Evolutionary conservation across 2,329 filamentous ascomycete species (phyloP).

Genomic region (Aspergillus sp.): DNA sequence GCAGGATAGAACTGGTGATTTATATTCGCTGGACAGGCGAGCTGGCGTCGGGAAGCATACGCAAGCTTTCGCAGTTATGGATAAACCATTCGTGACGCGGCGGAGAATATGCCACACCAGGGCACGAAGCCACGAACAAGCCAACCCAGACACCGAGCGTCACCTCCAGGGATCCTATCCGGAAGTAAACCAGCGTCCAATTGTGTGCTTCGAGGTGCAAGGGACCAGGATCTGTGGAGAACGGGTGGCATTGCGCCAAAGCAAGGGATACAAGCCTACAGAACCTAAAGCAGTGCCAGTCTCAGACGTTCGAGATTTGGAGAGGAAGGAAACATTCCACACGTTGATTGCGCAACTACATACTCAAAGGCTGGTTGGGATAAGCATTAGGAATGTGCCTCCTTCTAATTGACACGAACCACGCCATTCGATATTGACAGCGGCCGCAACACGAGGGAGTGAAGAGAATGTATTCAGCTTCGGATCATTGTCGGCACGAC

Average conservation of each 20-base stretch:
- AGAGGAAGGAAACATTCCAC: background rate
- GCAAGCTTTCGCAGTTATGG: background rate
- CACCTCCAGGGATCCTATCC: background rate
- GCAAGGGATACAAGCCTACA: constrained; percentile 2
- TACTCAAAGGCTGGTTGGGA: background rate
- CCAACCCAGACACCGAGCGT: background rate
- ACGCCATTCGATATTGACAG: constrained; percentile 32
- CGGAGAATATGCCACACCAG: background rate
- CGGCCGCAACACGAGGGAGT: constrained; percentile 47
- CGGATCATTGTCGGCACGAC: constrained; percentile 40
- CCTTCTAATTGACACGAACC: constrained; percentile 46
- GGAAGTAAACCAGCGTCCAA: background rate
- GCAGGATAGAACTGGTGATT: background rate
- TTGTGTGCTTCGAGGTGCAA: background rate
- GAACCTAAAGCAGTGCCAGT: background rate
- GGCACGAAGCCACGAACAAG: background rate
- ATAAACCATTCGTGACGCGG: constrained; percentile 6
- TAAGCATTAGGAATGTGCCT: constrained; percentile 40
- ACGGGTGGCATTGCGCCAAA: background rate
- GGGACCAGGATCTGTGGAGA: background rate
- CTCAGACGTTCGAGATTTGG: background rate
- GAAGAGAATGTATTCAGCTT: constrained; percentile 21
- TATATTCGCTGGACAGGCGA: constrained; percentile 3
- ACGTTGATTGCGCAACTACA: constrained; percentile 12
- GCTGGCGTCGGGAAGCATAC: background rate